A percentile compares a stretch with the other conserved stretches of the same genome.
Conservation (phyloP, 2,329 filamentous ascomycete genomes). For the Ophiostoma pallidulum region DNA sequence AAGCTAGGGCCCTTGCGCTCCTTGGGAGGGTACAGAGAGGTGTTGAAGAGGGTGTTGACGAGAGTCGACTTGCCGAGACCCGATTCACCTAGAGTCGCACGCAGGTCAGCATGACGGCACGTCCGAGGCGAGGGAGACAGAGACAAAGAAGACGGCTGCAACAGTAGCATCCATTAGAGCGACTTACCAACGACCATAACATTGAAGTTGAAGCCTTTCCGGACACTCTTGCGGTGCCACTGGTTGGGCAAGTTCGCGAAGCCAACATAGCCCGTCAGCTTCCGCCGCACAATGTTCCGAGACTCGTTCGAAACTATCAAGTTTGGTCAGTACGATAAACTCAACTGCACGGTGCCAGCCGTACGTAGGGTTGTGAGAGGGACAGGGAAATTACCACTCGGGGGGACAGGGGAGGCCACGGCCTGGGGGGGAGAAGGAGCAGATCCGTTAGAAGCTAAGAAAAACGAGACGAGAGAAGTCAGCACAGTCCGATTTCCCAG, state of each 20-base stretch:
- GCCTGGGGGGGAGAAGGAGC: conserved; percentile 31
- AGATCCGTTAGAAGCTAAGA: conserved; percentile 31
- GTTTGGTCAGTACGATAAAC: not conserved
- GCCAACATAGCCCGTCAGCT: conserved; percentile 95
- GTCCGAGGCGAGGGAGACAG: too few relatives aligned
- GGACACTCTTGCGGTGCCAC: conserved; percentile 99
- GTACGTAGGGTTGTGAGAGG: too few relatives aligned
- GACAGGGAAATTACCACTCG: not conserved
- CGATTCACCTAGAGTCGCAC: conserved; percentile 96
- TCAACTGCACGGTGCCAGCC: too few relatives aligned
- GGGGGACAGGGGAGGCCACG: conserved; percentile 32
- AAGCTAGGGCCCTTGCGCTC: conserved; percentile 96
- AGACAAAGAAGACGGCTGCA: not conserved
- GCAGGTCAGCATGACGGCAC: too few relatives aligned
- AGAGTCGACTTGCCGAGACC: conserved; percentile 98
- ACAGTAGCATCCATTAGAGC: too few relatives aligned
- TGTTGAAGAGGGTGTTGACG: conserved; percentile 99
- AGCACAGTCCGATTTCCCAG: too few relatives aligned
- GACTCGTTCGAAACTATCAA: conserved; percentile 47
- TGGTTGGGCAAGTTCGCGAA: conserved; percentile 99
- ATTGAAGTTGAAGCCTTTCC: conserved; percentile 99
- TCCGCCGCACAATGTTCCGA: conserved; percentile 95
- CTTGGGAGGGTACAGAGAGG: conserved; percentile 94
- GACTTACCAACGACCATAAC: conserved; percentile 98
- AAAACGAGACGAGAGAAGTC: conserved; percentile 16